Evolutionary conservation across 2,329 filamentous ascomycete species (phyloP).

Genomic region (Geoglossum cookeanum): DNA sequence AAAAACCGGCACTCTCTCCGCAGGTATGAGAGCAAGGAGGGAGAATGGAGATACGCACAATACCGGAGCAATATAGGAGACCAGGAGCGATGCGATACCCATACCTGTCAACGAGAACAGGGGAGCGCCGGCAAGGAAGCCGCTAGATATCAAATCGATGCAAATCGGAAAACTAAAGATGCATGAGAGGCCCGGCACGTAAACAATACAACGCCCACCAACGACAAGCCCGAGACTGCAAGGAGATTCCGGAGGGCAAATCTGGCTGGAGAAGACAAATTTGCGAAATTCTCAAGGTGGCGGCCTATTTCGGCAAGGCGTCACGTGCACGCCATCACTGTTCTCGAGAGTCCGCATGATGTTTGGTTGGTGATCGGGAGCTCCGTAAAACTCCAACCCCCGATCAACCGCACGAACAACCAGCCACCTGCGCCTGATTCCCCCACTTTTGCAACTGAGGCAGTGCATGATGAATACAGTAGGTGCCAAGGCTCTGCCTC

Average conservation of each 20-base stretch:
- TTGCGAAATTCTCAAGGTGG: background rate
- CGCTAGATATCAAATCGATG: background rate
- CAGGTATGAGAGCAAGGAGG: constrained; percentile 2
- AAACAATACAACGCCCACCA: background rate
- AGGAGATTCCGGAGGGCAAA: background rate
- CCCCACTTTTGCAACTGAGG: background rate
- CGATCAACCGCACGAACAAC: too few species aligned
- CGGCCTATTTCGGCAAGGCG: background rate
- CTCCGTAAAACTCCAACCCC: background rate
- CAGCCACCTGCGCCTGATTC: too few species aligned
- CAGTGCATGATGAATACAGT: background rate
- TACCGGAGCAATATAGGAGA: constrained; percentile 29
- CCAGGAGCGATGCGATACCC: constrained; percentile 20
- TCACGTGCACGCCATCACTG: background rate
- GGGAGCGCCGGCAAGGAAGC: background rate
- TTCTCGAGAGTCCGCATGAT: background rate
- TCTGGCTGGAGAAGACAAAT: background rate
- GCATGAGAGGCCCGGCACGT: background rate
- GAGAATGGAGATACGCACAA: constrained; percentile 20
- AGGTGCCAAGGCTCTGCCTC: background rate
- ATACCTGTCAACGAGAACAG: constrained; percentile 13
- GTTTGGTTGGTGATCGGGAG: background rate
- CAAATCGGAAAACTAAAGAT: background rate
- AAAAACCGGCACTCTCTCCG: constrained; percentile 6
- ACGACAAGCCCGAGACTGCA: background rate